Evolutionary conservation across 2,329 filamentous ascomycete species (phyloP), one percentile per base, ranked within the genome.

Genomic region (Neocucurbitaria cava): DNA sequence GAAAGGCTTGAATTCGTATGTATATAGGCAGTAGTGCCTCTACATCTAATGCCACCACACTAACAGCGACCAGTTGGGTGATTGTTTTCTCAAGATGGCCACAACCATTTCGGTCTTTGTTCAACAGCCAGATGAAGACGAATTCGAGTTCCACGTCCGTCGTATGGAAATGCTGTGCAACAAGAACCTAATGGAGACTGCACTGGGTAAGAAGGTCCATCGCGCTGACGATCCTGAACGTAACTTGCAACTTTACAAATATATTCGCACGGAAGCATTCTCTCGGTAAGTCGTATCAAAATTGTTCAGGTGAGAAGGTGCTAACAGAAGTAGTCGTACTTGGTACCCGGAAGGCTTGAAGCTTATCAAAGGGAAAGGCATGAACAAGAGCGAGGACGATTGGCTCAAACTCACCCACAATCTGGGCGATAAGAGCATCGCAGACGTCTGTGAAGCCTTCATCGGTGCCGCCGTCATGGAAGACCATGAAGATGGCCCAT

Each of bases 151-250:
- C 64, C 95, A 99, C 68, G 90, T 96, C 7, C 88, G 92, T 64
- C 88, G 95, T 15, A 98, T 98, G 94, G 71, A 89, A 18, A 83
- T 98, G 66, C 83, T 98, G 15, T 96, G 92, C 83, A 99, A 99
- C 75, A 85, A 89, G 62, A 97, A 96, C 61, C 81, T 99, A 0
- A 92, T 92, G 76, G 87, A 91, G 40, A 87, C 87, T 35, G 93
- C 93, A 0, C 48, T 66, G 15, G 61, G 66, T 1, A 79, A 87
- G 2, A 68, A 68, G 39, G 62, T 58, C 31, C 55, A 64, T 2
- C 28, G 28, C 9, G 82, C 89, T 10, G 56, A 66, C 30, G 62
- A 61, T 13, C 49, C 56, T 15, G 59, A 62, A 39, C 56, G 47
- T 15, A 55, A 65, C 24, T 76, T 89, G 15, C 84, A 86, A 17